Base-by-base conservation (phyloP, 768 basidiomycete species). In the Boletus bicolor region DNA sequence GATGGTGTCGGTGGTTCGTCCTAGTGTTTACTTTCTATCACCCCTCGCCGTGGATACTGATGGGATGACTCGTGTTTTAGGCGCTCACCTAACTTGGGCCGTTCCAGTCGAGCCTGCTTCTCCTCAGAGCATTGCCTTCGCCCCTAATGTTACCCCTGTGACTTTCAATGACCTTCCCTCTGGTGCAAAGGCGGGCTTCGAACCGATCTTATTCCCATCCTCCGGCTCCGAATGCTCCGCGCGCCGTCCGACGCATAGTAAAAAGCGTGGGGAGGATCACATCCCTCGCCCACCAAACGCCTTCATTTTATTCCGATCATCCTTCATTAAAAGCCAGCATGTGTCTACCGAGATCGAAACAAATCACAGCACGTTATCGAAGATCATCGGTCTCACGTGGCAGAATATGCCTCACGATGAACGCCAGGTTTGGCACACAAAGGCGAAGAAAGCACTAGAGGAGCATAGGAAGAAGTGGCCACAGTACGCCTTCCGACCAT, bases 231-330 rank as follows among this genome's bases (percentile, higher is more conserved):
- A 68, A 9, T 49, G 37, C 41, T 57, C 69, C 21, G 61, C 77
- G 36, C 78, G 78, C 37, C 78, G 78, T 39, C 69, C 76, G 7
- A 77, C 79, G 0, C 87, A 89, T 63, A 75, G 79, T 45, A 87
- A 83, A 76, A 86, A 87, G 73, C 87, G 86, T 67, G 80, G 82
- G 14, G 82, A 83, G 28, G 81, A 86, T 59, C 87, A 91, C 68
- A 88, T 92, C 59, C 89, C 89, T 17, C 87, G 89, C 42, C 89
- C 89, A 2, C 87, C 89, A 2, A 91, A 92, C 64, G 90, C 89
- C 26, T 92, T 92, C 74, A 92, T 91, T 66, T 80, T 92, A 64
- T 92, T 91, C 77, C 85, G 89, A 58, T 88, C 87, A 0, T 85
- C 86, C 0, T 91, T 91, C 72, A 88, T 91, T 70, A 88, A 87